Evolutionary conservation across 176 grass and related monocot genomes (phyloP).

Genomic region (Rhipidocladum racemiflorum): DNA sequence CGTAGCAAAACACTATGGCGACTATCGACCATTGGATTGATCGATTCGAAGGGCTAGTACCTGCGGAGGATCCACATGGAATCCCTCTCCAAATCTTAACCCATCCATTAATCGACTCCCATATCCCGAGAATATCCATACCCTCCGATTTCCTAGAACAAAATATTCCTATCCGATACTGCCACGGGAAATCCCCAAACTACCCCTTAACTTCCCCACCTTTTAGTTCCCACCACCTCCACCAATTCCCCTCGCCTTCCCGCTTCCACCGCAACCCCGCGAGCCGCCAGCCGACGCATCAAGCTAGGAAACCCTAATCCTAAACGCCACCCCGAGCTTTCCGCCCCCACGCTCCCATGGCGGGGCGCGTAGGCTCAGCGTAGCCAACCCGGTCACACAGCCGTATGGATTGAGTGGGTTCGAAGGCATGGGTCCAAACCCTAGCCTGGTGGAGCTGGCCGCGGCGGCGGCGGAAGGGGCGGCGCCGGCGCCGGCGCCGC

Average conservation of each 20-base stretch:
- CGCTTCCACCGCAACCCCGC: slow-evolving; percentile 36
- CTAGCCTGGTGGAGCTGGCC: slow-evolving; percentile 40
- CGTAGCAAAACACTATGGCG: no score
- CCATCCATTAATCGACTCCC: not conserved
- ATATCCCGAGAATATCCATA: slow-evolving; percentile 19
- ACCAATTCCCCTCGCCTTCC: slow-evolving; percentile 14
- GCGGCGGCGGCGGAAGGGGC: not conserved
- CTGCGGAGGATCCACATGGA: no score
- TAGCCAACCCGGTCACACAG: not conserved
- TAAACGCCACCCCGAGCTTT: not conserved
- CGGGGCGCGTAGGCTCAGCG: slow-evolving; percentile 29
- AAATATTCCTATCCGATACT: slow-evolving; percentile 14
- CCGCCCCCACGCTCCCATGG: slow-evolving; percentile 35
- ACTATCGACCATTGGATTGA: no score
- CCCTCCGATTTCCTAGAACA: not conserved
- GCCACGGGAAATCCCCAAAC: not conserved
- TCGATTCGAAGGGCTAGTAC: no score
- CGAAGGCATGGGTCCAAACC: slow-evolving; percentile 54
- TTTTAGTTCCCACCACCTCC: slow-evolving; percentile 10
- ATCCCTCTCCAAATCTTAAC: no score
- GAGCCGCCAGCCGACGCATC: not conserved
- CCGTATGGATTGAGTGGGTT: slow-evolving; percentile 42
- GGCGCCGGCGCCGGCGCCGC: not conserved
- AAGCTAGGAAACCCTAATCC: slow-evolving; percentile 41
- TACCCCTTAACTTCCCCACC: not conserved